Conservation (phyloP, 2,329 filamentous ascomycete genomes). For the Aspergillus spinulosporus region DNA sequence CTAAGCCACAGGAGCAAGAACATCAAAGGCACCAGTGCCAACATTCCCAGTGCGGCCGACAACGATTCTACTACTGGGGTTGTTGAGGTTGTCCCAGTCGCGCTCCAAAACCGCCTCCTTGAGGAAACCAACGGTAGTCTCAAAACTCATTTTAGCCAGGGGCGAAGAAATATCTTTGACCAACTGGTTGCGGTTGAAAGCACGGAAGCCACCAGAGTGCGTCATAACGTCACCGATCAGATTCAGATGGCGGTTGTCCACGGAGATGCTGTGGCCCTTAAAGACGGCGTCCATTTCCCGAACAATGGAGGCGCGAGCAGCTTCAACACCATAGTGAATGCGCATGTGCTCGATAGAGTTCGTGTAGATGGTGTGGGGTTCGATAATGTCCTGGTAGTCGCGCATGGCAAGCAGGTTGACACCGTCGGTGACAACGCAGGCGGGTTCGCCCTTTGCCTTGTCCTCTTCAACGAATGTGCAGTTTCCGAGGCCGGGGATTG, state of each 20-base stretch:
- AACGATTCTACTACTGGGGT: conserved; percentile 84
- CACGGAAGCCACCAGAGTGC: conserved; percentile 80
- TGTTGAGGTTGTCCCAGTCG: conserved; percentile 84
- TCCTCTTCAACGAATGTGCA: conserved; percentile 69
- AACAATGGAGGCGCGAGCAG: conserved; percentile 82
- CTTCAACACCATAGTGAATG: conserved; percentile 86
- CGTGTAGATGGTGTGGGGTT: conserved; percentile 81
- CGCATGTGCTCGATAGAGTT: conserved; percentile 92
- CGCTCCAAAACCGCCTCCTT: conserved; percentile 88
- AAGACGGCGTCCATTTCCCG: conserved; percentile 85
- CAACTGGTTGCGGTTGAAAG: conserved; percentile 90
- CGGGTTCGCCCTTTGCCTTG: conserved; percentile 51
- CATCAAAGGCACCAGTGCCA: conserved; percentile 90
- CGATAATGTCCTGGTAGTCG: conserved; percentile 78
- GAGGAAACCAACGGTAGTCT: conserved; percentile 92
- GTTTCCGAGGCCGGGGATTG: conserved; percentile 72
- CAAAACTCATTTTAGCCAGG: conserved; percentile 99
- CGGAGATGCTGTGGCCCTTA: conserved; percentile 83
- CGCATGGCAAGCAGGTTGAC: conserved; percentile 92
- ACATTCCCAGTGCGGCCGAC: conserved; percentile 78
- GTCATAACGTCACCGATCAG: conserved; percentile 98
- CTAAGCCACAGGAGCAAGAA: conserved; percentile 60
- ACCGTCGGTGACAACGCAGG: conserved; percentile 71
- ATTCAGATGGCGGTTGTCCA: conserved; percentile 89
- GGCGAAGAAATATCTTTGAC: conserved; percentile 76